phyloP scores from a whole-genome alignment of 495 filamentous ascomycete genomes.

The Usnea hakonensis region DNA sequence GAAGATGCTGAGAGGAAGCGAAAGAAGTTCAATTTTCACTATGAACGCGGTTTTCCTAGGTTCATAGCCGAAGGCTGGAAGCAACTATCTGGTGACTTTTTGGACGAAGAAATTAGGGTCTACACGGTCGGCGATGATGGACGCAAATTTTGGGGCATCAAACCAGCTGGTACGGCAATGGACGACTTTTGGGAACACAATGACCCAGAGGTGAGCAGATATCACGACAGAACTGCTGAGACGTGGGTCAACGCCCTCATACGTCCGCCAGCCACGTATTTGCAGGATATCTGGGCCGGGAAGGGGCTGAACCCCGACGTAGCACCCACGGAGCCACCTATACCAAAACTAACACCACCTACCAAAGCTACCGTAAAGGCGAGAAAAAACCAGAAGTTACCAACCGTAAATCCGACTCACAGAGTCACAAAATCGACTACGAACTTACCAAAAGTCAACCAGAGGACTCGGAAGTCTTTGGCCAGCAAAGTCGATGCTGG shows the following conservation, averaged over 20 bases:
- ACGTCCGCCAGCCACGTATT: not conserved
- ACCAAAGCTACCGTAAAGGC: not conserved
- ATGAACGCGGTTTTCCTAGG: not conserved
- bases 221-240: not conserved
- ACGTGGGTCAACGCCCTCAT: not conserved
- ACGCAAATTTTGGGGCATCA: conserved; percentile 4
- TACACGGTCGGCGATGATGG: not conserved
- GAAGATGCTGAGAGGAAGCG: not conserved
- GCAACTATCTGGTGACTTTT: not conserved
- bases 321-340: not conserved
- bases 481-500: not conserved
- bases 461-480: not conserved
- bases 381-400: not conserved
- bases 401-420: not conserved
- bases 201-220: not conserved
- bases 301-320: not conserved
- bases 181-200: not conserved
- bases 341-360: not conserved
- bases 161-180: not conserved
- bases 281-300: not conserved
- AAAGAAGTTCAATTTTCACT: not conserved
- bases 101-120: not conserved
- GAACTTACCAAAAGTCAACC: not conserved
- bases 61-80: not conserved
- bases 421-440: not conserved